Base-by-base conservation (phyloP, 176 grass and related monocot genomes). In the Puccinellia tenuiflora region DNA sequence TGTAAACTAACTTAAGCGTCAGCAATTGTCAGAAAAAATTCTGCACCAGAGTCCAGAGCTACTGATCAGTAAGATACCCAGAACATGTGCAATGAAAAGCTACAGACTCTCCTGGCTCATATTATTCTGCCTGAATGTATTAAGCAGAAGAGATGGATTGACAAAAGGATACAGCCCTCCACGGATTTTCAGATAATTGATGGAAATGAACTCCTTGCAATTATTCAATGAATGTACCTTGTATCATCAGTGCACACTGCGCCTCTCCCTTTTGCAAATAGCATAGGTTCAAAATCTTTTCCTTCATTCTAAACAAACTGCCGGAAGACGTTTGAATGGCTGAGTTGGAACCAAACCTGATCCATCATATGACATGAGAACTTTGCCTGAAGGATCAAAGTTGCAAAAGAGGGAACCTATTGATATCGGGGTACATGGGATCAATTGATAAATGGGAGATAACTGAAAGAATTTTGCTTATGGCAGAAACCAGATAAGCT, bases 221-320 rank as follows among this genome's bases (percentile, higher is more conserved):
- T 94, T 91, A 55, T n/a, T n/a, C n/a, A n/a, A n/a, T n/a, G n/a
- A n/a, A n/a, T n/a, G 78, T 94, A 94, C 62, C 92, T 92, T 64
- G 81, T n/a, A n/a, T n/a, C 92, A 89, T 97, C 92, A 37, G 94
- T 92, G 45, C 33, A 34, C 33, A 34, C 33, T 34, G 33, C 33
- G 33, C 33, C 33, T 34, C 33, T 34, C 33, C 33, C 33, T 34
- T 34, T 4, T 34, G 33, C 2, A 34, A 34, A 34, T 34, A 34
- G 33, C 33, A 34, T 34, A 34, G 33, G 3, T 34, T 34, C 33
- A 34, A 29, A 24, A 62, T 8, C 59, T 22, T 29, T n/a, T n/a
- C n/a, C 1, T 52, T 14, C 75, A 61, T 25, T 46, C 20, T 14
- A 25, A 74, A 52, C 22, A 29, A 64, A 83, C 6, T 4, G 22